phyloP scores from a whole-genome alignment of 768 basidiomycete genomes.

The Trametes coccinea region DNA sequence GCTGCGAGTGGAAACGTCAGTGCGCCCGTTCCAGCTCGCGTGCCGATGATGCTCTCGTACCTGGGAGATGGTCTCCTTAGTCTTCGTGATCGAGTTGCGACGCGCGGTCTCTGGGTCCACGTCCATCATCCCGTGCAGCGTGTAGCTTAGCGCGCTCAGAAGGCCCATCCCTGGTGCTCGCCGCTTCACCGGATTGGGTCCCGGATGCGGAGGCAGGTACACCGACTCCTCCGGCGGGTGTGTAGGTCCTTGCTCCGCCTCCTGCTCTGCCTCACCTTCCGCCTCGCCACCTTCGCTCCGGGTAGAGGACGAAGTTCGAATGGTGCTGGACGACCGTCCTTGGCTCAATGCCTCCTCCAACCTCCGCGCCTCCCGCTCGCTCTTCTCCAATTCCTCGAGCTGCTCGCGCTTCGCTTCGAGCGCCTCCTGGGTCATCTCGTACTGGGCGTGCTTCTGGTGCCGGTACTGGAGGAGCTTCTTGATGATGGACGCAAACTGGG shows the following conservation, averaged over 20 bases:
- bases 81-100: conserved; percentile 91
- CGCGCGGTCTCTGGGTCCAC: conserved; percentile 96
- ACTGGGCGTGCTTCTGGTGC: conserved; percentile 97
- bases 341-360: conserved; percentile 77
- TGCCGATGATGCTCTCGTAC: conserved; percentile 42
- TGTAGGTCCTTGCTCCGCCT: conserved; percentile 28
- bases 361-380: conserved; percentile 86
- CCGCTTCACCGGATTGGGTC: conserved; percentile 63
- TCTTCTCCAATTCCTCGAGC: conserved; percentile 88
- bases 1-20: conserved; percentile 44
- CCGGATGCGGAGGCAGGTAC: conserved; percentile 77
- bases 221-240: conserved; percentile 39
- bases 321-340: conserved; percentile 23
- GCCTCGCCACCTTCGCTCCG: conserved; percentile 32
- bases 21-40: neutral
- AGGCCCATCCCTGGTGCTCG: conserved; percentile 82
- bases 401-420: conserved; percentile 82
- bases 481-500: conserved; percentile 93
- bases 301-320: conserved; percentile 24
- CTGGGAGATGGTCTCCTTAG: conserved; percentile 92
- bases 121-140: conserved; percentile 97
- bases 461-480: conserved; percentile 92
- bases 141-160: conserved; percentile 89
- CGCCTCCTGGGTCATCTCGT: conserved; percentile 93
- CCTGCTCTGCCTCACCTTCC: conserved; percentile 28